Percentiles rank a stretch among this genome's conserved stretches.
phyloP scores from a whole-genome alignment of 306 rosid genomes.

The Albizia julibrissin region DNA sequence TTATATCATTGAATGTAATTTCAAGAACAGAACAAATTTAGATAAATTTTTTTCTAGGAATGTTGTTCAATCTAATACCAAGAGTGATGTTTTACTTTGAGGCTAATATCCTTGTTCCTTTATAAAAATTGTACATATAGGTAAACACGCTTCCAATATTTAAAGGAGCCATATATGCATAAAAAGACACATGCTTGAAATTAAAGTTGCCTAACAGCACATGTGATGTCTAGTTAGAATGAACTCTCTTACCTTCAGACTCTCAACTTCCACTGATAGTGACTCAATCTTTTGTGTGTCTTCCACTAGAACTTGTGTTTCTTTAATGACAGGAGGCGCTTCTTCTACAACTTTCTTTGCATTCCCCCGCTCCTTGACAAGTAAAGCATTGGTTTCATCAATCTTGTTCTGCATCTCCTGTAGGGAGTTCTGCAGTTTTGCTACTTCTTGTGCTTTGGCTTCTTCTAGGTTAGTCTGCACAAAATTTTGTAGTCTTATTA shows the following conservation, averaged over 20 bases:
- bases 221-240: conserved; percentile 13
- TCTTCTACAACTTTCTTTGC: conserved; percentile 61
- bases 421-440: conserved; percentile 67
- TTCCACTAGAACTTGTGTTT: conserved; percentile 76
- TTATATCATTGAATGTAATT: conserved; percentile 9
- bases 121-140: conserved; percentile 7
- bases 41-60: conserved; percentile 10
- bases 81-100: not conserved
- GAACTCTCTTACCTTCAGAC: conserved; percentile 61
- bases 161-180: conserved; percentile 22
- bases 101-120: conserved; percentile 11
- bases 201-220: conserved; percentile 23
- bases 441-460: conserved; percentile 73
- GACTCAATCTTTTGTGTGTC: conserved; percentile 67
- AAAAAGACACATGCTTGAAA: conserved; percentile 25
- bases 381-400: conserved; percentile 69
- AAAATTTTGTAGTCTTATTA: conserved; percentile 32
- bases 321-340: conserved; percentile 73
- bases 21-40: not conserved
- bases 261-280: conserved; percentile 61
- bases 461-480: conserved; percentile 86
- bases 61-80: conserved; percentile 18
- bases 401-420: conserved; percentile 71
- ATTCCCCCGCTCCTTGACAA: conserved; percentile 64
- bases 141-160: conserved; percentile 12